Evolutionary conservation across 2,329 filamentous ascomycete species (phyloP), one percentile per base, ranked within the genome.

Genomic region (Ceratocystis lukuohia): DNA sequence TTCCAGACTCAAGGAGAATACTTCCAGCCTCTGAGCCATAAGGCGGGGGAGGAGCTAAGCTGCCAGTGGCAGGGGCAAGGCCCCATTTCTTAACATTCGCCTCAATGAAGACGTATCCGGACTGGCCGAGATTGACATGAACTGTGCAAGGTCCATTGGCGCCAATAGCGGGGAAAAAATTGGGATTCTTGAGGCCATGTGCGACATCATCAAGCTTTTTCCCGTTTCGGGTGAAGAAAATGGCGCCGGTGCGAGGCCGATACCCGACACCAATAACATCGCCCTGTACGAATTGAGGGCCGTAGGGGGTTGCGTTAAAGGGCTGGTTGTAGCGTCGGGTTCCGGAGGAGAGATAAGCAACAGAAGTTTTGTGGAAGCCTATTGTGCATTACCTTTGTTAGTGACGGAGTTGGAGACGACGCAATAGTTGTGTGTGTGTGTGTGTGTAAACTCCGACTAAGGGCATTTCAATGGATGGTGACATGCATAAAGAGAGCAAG

Each of bases 1-100:
- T 87, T 12, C 94, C 94, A 5, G 90, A 87, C 74, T 96, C 94
- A 12, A 99, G 83, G 33, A 99, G 80, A 71, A 99, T 96, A 73
- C 92, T 96, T 71, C 94, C 94, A 76, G 96, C 91, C 77, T 97
- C 94, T 69, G 91, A 96, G 61, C 94, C 94, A 74, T 99, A 99
- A 1, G 94, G 94, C 63, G 94, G 94, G 56, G 94, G 94, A 17
- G 94, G 94, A 33, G 94, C 94, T 68, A 99, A 81, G 72, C 91
- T 96, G 68, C 94, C 94, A 1, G 91, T 96, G 83, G 95, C 95
- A 4, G 94, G 94, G 61, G 94, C 94, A 66, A 99, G 80, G 1
- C 94, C 94, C 94, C 94, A 99, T 80, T 97, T 99, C 84, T 99
- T 99, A 68, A 99, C 94, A 72, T 99, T 99, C 69, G 93, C 94